Evolutionary conservation across 805 yeast species (phyloP).

Genomic region (Sporopachydermia lactativora): DNA sequence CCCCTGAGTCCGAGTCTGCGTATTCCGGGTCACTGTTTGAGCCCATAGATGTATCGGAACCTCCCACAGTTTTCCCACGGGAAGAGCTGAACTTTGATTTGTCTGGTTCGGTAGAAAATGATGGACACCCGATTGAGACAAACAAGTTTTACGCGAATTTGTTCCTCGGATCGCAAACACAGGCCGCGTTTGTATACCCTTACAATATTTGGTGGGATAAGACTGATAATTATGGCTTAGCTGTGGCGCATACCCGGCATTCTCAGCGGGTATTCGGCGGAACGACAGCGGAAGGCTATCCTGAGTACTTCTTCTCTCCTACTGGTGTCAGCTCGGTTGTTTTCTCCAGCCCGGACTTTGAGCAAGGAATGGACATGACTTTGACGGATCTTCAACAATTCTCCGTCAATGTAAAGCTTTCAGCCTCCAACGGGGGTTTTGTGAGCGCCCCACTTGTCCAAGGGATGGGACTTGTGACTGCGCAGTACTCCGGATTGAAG

Average conservation of each 20-base stretch:
- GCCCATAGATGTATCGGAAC: constrained; percentile 30
- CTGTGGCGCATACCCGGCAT: constrained; percentile 40
- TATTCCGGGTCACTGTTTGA: constrained; percentile 31
- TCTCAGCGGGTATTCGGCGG: constrained; percentile 31
- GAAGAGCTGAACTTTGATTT: constrained; percentile 29
- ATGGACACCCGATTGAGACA: constrained; percentile 39
- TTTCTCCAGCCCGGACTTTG: constrained; percentile 33
- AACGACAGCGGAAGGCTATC: constrained; percentile 23
- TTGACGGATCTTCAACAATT: constrained; percentile 35
- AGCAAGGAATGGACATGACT: constrained; percentile 24
- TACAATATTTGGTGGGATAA: constrained; percentile 45
- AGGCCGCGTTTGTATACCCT: constrained; percentile 51
- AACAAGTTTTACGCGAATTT: constrained; percentile 66
- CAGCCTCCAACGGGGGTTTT: constrained; percentile 18
- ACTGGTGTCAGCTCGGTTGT: constrained; percentile 49
- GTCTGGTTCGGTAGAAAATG: constrained; percentile 32
- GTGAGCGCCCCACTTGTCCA: constrained; percentile 52
- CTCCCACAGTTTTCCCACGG: constrained; percentile 32
- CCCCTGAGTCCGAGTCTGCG: constrained; percentile 10
- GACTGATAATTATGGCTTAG: constrained; percentile 35
- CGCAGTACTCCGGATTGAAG: constrained; percentile 35
- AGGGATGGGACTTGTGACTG: constrained; percentile 76
- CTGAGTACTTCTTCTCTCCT: constrained; percentile 47
- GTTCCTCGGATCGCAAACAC: constrained; percentile 37
- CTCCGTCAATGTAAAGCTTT: constrained; percentile 31